Conservation (phyloP, 331 rosid genomes). For the Pyrus hybrid region DNA sequence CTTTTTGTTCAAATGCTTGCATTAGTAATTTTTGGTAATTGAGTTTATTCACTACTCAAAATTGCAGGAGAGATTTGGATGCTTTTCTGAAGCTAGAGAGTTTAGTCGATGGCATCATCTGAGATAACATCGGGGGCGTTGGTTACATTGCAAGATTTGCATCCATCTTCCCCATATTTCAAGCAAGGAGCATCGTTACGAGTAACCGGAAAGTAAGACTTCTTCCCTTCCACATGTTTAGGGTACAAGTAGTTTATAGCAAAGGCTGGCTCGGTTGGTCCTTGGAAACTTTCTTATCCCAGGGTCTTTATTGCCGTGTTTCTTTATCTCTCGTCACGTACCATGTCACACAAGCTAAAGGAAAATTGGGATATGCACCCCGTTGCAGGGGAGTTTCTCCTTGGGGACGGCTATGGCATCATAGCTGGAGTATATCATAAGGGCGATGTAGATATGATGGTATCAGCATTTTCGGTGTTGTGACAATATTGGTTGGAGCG, state of each 20-base stretch:
- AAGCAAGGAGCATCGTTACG: slow-evolving; percentile 73
- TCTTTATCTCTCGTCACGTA: background rate
- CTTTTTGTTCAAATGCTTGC: background rate
- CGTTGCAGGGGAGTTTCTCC: background rate
- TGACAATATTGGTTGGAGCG: background rate
- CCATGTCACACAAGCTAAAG: background rate
- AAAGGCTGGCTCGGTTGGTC: background rate
- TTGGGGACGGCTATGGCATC: background rate
- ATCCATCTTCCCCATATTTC: slow-evolving; percentile 60
- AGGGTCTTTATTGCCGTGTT: background rate
- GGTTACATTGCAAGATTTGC: slow-evolving; percentile 37
- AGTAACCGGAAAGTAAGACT: slow-evolving; percentile 56
- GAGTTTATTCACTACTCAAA: background rate
- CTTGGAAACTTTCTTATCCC: background rate
- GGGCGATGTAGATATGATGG: background rate
- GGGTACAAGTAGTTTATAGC: background rate
- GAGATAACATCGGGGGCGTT: slow-evolving; percentile 53
- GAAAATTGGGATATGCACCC: background rate
- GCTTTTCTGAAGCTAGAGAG: background rate
- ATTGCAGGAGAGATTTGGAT: slow-evolving; percentile 4
- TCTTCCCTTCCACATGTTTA: background rate
- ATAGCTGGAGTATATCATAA: background rate
- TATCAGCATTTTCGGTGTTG: background rate
- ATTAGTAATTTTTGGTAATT: background rate
- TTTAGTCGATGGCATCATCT: slow-evolving; percentile 24